Evolutionary conservation across 1,284 basidiomycete genomes (phyloP), one percentile per base, ranked within the genome.

Genomic region (Heterobasidion irregulare): DNA sequence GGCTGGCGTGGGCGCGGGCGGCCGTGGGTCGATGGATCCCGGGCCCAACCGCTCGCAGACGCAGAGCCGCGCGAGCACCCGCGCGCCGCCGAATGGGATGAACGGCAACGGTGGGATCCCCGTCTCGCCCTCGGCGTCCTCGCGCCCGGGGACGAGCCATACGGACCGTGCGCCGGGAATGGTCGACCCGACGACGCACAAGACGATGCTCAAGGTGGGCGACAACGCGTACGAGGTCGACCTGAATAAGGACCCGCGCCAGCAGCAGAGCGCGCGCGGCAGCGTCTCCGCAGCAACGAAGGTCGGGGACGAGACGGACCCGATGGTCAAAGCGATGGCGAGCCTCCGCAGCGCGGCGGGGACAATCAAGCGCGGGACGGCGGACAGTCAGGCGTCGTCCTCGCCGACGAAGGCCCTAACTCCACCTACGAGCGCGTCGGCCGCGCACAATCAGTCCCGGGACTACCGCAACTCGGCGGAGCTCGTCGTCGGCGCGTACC

Each of bases 401-500:
- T 63, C 69, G 0, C 68, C 73, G 34, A 26, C 54, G 35, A 52
- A 50, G 8, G 56, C 49, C n/a, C 55, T 62, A 44, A 48, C 55
- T 6, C 53, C 60, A 16, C 56, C 56, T 5, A 32, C 19, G 18
- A 36, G 44, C 15, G 34, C 50, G 34, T 57, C 59, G 9, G 36
- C 64, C 8, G 41, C 48, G 34, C 51, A 33, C 44, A 38, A 55
- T 52, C 8, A 18, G 8, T 61, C 61, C 49, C 68, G 65, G 16
- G 82, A 86, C 64, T 87, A 85, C 59, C 77, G 82, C 53, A 82
- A 65, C 59, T 75, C 71, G 38, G 92, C 87, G 0, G 86, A 92
- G 55, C 64, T 82, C 41, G 79, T 94, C 18, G 89, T 94, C 15
- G 92, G 92, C 13, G 68, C 74, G 0, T 84, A 88, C 61, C 89